A percentile compares a stretch with the other conserved stretches of the same genome.
phyloP scores from a whole-genome alignment of 2,329 filamentous ascomycete genomes.

The Fusarium heterosporum region DNA sequence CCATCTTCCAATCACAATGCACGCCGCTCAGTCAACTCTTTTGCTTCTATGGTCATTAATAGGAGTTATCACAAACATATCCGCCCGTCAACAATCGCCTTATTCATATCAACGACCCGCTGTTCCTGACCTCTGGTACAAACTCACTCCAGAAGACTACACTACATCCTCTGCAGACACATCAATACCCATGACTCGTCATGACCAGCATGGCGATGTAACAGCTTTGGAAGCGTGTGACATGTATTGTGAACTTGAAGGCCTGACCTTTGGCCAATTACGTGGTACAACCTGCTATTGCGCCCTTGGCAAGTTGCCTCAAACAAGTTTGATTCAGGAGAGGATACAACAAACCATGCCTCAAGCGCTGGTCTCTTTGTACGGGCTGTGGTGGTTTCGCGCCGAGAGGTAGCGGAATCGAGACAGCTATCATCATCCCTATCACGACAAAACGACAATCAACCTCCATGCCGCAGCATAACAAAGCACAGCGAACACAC shows the following conservation, averaged over 20 bases:
- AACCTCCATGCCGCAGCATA: background rate
- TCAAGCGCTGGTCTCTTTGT: background rate
- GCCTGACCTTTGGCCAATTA: background rate
- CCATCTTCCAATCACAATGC: background rate
- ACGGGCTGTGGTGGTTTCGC: background rate
- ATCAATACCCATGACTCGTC: background rate
- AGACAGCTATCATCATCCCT: background rate
- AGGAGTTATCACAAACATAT: background rate
- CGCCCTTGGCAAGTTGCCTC: background rate
- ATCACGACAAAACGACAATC: background rate
- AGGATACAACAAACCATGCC: background rate
- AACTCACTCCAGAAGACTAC: background rate
- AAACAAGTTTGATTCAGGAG: background rate
- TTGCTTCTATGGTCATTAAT: background rate
- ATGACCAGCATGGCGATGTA: background rate
- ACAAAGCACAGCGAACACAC: background rate
- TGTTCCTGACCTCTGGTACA: background rate
- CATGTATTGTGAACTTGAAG: background rate
- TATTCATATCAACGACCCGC: background rate
- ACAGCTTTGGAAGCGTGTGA: background rate
- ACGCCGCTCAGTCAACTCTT: background rate
- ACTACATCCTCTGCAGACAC: background rate
- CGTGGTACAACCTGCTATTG: background rate
- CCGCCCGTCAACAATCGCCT: background rate
- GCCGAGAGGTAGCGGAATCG: background rate